A percentile compares a stretch with the other conserved stretches of the same genome.
phyloP scores from a whole-genome alignment of 2,329 filamentous ascomycete species.

The Fusarium sublunatum region DNA sequence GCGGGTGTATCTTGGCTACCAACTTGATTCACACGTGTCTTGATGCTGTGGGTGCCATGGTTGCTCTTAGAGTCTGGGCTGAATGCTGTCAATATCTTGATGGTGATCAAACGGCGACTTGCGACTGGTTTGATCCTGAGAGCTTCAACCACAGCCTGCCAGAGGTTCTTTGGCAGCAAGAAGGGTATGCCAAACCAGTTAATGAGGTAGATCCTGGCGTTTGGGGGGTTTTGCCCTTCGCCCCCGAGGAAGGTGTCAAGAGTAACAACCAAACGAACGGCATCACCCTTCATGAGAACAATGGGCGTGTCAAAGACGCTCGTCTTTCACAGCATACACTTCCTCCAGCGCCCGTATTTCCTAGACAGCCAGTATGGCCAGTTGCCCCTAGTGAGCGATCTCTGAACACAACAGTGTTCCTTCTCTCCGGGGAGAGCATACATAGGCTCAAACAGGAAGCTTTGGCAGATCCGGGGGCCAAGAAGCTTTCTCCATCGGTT shows the following conservation, averaged over 20 bases:
- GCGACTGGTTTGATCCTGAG: slow-evolving; percentile 46
- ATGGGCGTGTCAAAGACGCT: too few species aligned
- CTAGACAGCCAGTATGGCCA: slow-evolving; percentile 47
- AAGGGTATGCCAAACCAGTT: slow-evolving; percentile 35
- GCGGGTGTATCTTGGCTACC: slow-evolving; percentile 47
- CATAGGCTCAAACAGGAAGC: slow-evolving; percentile 48
- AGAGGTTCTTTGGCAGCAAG: slow-evolving; percentile 45
- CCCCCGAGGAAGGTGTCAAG: not conserved
- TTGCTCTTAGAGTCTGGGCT: slow-evolving; percentile 47
- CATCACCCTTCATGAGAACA: not conserved
- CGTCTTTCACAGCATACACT: not conserved
- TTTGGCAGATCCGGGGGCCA: slow-evolving; percentile 38
- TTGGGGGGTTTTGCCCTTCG: slow-evolving; percentile 44
- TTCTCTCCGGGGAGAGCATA: slow-evolving; percentile 48
- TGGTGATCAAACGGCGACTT: slow-evolving; percentile 41
- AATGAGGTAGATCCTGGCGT: slow-evolving; percentile 43
- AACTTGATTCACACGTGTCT: slow-evolving; percentile 45
- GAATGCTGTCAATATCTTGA: slow-evolving; percentile 47
- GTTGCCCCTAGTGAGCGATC: slow-evolving; percentile 39
- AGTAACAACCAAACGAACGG: not conserved
- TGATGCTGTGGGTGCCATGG: slow-evolving; percentile 47
- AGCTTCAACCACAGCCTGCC: slow-evolving; percentile 48
- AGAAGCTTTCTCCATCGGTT: slow-evolving; percentile 45
- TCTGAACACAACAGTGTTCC: slow-evolving; percentile 47
- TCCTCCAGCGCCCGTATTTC: slow-evolving; percentile 43